A percentile compares a stretch with the other conserved stretches of the same genome.
Conservation (phyloP, 2,329 filamentous ascomycete genomes). For the Aspergillus jensenii region DNA sequence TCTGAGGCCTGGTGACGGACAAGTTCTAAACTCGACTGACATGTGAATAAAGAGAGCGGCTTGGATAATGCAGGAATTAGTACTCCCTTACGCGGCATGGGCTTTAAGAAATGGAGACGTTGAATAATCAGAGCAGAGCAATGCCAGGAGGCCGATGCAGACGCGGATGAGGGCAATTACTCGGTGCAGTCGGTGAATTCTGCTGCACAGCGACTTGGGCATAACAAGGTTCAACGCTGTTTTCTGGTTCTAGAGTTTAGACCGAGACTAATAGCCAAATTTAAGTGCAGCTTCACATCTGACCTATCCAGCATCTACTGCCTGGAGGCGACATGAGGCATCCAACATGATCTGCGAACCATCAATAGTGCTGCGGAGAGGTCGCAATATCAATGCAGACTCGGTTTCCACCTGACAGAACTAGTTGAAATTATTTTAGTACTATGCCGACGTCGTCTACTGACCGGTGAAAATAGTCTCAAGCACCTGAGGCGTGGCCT, state of each 20-base stretch:
- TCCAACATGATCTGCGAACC: slow-evolving; percentile 1
- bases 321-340: slow-evolving; percentile 4
- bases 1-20: neutral
- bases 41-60: neutral
- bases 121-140: neutral
- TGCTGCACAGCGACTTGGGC: neutral
- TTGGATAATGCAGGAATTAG: neutral
- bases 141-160: neutral
- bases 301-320: slow-evolving; percentile 2
- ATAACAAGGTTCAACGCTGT: neutral
- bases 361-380: slow-evolving; percentile 9
- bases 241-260: neutral
- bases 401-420: neutral
- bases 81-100: neutral
- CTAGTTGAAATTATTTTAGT: neutral
- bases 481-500: neutral
- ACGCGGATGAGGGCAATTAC: neutral
- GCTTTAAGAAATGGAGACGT: neutral
- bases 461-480: neutral
- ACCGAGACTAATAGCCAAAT: neutral
- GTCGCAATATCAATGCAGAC: neutral
- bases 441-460: neutral
- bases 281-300: slow-evolving; percentile 3
- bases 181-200: neutral
- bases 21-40: neutral